Base-by-base conservation (phyloP, 169 alveolate species). In the Plasmodium berghei region DNA sequence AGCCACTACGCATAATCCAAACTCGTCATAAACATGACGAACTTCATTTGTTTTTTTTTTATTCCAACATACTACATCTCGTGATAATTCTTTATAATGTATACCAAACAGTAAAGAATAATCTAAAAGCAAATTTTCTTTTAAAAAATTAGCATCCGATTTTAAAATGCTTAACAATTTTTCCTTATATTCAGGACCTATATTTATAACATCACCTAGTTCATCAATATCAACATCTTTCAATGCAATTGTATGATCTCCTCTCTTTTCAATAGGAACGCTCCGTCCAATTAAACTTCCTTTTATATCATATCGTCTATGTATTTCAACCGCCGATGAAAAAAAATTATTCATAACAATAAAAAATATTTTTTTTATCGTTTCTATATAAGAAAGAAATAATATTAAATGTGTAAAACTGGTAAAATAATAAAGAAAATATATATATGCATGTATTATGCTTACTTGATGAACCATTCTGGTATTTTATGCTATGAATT, bases 271-370 rank as follows among this genome's bases (percentile, higher is more conserved):
- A 58, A 61, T 90, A 62, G 96, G 96, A 18, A 94, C 94, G 69
- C 92, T 90, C 54, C 99, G 87, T 9, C 99, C 99, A 5, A 96
- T 94, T 86, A 94, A 94, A 62, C 98, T 95, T 9, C 99, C 99
- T 93, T 97, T 97, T 40, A 97, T 85, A 73, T 96, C 99, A 85
- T 91, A 97, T 89, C 99, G 93, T 52, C 97, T 87, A 86, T 96
- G 97, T 9, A 97, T 93, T 49, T 96, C 97, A 28, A 96, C 98
- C 0, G 97, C 94, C 20, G 99, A 97, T 74, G 97, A 96, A 88
- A 98, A 98, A 58, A 98, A 96, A 93, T 98, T 98, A 62, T 95
- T 96, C 99, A 98, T 98, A 28, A 98, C 98, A n/a, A 98, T 96
- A 85, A 98, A 98, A 94, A 97, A 98, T 54, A 96, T 89, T 80